phyloP scores from a whole-genome alignment of 352 stramenopile species.

The Pythium aristosporum region DNA sequence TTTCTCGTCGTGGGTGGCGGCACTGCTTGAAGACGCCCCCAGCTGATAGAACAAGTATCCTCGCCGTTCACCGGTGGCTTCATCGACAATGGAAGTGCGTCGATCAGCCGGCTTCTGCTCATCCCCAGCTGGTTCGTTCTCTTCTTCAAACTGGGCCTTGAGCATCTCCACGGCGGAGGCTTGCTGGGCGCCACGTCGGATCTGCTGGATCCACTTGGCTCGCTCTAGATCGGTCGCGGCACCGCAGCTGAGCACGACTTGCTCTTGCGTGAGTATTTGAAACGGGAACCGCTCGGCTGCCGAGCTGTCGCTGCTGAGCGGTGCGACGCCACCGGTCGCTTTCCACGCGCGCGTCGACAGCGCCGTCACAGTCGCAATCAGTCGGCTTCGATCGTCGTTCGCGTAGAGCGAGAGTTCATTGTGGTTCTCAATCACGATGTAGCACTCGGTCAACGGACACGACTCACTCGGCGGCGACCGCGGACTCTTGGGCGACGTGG shows the following conservation, averaged over 20 bases:
- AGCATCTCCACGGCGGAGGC: conserved; percentile 54
- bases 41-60: conserved; percentile 26
- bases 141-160: conserved; percentile 46
- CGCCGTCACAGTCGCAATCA: conserved; percentile 37
- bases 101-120: neutral
- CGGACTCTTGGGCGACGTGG: conserved; percentile 21
- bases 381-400: conserved; percentile 25
- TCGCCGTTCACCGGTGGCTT: conserved; percentile 18
- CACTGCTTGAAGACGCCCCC: neutral
- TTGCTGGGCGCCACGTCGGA: conserved; percentile 51
- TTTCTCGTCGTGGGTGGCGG: neutral
- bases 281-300: conserved; percentile 46
- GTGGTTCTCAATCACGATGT: conserved; percentile 42
- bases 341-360: conserved; percentile 50
- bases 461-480: neutral
- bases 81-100: conserved; percentile 14
- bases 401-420: conserved; percentile 52
- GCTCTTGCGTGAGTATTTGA: conserved; percentile 65
- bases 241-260: conserved; percentile 61
- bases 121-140: conserved; percentile 1
- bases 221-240: conserved; percentile 55
- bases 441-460: conserved; percentile 43
- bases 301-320: conserved; percentile 13
- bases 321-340: conserved; percentile 14
- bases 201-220: conserved; percentile 67